A percentile compares a stretch with the other conserved stretches of the same genome.
These are phyloP conservation scores for Chaetomiaceae sp. DNA, from an alignment of 2,329 filamentous ascomycete species.

Conservation along the genomic window DNA sequence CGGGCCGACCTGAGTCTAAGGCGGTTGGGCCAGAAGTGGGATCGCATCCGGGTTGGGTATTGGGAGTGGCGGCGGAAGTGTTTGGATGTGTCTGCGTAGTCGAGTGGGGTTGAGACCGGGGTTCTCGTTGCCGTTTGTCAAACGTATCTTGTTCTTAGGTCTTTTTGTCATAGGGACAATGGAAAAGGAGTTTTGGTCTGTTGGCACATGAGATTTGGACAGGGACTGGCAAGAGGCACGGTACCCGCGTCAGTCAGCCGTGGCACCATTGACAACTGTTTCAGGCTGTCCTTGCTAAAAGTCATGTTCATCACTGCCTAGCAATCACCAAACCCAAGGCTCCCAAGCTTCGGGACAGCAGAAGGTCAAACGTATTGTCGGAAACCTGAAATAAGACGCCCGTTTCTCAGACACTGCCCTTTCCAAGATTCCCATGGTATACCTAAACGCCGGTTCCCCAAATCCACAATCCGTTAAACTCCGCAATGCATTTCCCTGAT, in stretches of 20 bases:
- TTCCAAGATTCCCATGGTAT: background rate
- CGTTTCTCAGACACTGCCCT: too few relatives aligned
- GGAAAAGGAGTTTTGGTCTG: background rate
- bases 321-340: too few relatives aligned
- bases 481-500: background rate
- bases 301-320: too few relatives aligned
- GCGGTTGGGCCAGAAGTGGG: conserved; percentile 77
- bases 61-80: conserved; percentile 71
- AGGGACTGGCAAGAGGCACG: too few relatives aligned
- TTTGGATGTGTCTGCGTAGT: conserved; percentile 29
- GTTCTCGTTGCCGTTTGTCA: background rate
- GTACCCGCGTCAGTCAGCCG: too few relatives aligned
- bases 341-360: too few relatives aligned
- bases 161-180: background rate
- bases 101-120: too few relatives aligned
- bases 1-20: conserved; percentile 66
- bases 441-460: conserved; percentile 1
- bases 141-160: background rate
- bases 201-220: too few relatives aligned
- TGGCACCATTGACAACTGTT: too few relatives aligned
- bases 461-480: background rate
- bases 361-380: too few relatives aligned
- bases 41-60: conserved; percentile 85
- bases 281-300: too few relatives aligned
- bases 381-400: too few relatives aligned